These are phyloP conservation scores for Pythium graminicola DNA, from an alignment of 352 stramenopile genomes.

Conservation along the genomic window DNA sequence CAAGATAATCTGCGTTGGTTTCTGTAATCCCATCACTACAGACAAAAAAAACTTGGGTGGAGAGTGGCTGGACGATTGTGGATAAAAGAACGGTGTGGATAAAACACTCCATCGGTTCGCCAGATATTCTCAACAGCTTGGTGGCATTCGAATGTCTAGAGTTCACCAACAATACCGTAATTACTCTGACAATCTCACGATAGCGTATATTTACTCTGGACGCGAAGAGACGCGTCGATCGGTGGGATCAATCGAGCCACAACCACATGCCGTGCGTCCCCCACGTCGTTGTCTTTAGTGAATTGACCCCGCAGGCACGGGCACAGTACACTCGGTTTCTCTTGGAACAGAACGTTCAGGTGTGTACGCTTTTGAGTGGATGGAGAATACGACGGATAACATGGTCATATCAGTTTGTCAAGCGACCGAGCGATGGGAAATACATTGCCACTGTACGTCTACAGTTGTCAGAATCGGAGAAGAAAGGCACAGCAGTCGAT, in stretches of 20 bases:
- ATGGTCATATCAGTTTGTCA: conserved; percentile 36
- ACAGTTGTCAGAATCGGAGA: background rate
- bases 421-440: conserved; percentile 38
- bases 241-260: background rate
- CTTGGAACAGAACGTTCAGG: conserved; percentile 56
- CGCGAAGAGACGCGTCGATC: background rate
- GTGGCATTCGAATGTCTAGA: too few relatives aligned
- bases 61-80: too few relatives aligned
- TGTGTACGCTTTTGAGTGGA: conserved; percentile 2
- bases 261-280: conserved; percentile 5
- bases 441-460: conserved; percentile 59
- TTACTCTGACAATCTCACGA: too few relatives aligned
- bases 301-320: conserved; percentile 49
- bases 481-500: background rate
- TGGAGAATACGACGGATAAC: background rate
- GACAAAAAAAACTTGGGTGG: too few relatives aligned
- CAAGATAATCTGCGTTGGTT: too few relatives aligned
- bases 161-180: too few relatives aligned
- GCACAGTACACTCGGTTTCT: conserved; percentile 68
- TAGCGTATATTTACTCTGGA: background rate
- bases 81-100: background rate
- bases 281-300: conserved; percentile 55
- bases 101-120: background rate
- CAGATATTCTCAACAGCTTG: too few relatives aligned
- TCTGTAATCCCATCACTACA: too few relatives aligned